A percentile compares a stretch with the other conserved stretches of the same genome.
Evolutionary conservation across 495 filamentous ascomycete genomes (phyloP).

Genomic region (Xeromyces bisporus): DNA sequence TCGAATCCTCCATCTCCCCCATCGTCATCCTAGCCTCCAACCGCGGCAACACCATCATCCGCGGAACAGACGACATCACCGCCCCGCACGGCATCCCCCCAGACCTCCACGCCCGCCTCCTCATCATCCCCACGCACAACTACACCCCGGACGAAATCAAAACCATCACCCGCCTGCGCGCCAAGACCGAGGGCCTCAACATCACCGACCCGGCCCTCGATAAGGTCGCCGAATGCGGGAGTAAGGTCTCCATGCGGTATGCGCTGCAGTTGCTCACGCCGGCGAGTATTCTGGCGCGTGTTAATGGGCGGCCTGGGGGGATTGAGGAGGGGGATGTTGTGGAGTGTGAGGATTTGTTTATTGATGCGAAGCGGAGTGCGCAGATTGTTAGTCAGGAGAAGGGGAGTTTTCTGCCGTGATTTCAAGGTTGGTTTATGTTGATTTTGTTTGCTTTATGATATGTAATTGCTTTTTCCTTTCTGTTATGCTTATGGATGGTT

Average conservation of each 20-base stretch:
- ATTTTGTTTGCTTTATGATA: neutral
- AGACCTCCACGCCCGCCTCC: constrained; percentile 77
- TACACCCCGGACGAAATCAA: constrained; percentile 78
- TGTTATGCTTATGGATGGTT: neutral
- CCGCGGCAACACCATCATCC: constrained; percentile 76
- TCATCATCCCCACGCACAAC: constrained; percentile 85
- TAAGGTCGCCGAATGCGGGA: constrained; percentile 69
- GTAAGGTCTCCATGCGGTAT: constrained; percentile 76
- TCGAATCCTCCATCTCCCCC: constrained; percentile 82
- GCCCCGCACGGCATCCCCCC: constrained; percentile 87
- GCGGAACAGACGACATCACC: constrained; percentile 63
- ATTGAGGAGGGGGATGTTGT: constrained; percentile 69
- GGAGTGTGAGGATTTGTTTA: constrained; percentile 82
- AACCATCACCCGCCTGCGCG: constrained; percentile 68
- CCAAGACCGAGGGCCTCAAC: constrained; percentile 60
- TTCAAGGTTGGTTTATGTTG: no score
- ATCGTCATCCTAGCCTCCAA: constrained; percentile 97
- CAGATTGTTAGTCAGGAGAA: constrained; percentile 46
- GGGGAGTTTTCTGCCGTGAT: constrained; percentile 43
- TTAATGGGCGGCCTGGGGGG: constrained; percentile 49
- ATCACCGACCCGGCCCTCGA: constrained; percentile 72
- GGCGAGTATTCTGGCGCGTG: constrained; percentile 50
- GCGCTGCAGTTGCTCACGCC: constrained; percentile 86
- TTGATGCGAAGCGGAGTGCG: constrained; percentile 77
- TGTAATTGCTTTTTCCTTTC: neutral